Conservation (phyloP, 1,139 yeast species). For the Scheffersomyces cryptocercus region DNA sequence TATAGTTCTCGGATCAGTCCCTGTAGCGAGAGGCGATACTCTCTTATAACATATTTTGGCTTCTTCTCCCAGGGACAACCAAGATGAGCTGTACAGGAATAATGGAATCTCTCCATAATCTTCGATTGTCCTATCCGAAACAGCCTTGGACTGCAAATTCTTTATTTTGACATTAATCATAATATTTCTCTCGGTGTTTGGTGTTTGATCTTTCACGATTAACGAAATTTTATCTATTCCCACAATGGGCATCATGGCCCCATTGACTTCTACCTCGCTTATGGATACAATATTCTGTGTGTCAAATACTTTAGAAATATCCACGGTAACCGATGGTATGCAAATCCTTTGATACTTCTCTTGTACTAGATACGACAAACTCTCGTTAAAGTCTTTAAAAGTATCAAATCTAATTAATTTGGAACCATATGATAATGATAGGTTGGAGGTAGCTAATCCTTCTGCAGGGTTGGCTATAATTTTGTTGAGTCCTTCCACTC, state of each 20-base stretch:
- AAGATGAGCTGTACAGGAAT: not conserved
- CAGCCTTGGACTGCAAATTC: no score
- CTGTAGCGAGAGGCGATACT: not conserved
- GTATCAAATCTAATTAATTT: constrained; percentile 20
- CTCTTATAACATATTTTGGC: not conserved
- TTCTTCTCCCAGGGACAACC: not conserved
- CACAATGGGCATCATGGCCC: constrained; percentile 12
- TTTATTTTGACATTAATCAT: constrained; percentile 15
- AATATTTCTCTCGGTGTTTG: constrained; percentile 17
- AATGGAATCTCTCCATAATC: not conserved
- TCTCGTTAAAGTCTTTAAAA: constrained; percentile 17
- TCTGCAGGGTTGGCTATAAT: constrained; percentile 9
- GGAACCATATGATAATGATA: constrained; percentile 16
- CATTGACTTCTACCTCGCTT: constrained; percentile 26
- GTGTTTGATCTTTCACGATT: constrained; percentile 16
- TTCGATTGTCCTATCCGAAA: no score
- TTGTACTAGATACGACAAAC: constrained; percentile 14
- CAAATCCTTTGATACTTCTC: constrained; percentile 18
- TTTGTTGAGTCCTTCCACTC: constrained; percentile 17
- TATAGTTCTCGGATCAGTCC: no score
- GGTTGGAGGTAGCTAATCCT: not conserved
- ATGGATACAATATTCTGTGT: constrained; percentile 20
- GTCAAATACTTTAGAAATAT: constrained; percentile 19
- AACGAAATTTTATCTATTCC: constrained; percentile 9
- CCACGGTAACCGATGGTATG: constrained; percentile 20